Conservation (phyloP, 2,329 filamentous ascomycete genomes). For the Chrysoporthe cubensis region DNA sequence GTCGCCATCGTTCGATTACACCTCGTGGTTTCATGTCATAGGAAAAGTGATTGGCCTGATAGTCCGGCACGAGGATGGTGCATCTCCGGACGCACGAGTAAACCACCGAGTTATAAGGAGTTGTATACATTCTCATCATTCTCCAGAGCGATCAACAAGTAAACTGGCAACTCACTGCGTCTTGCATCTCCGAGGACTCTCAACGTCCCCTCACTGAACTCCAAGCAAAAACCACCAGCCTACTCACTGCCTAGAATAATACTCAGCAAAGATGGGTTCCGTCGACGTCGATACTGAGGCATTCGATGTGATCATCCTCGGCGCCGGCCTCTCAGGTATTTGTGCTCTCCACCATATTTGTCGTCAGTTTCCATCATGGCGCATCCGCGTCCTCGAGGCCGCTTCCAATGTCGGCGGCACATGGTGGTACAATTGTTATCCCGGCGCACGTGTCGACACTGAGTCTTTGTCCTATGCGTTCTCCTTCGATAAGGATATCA, state of each 20-base stretch:
- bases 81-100: too few relatives aligned
- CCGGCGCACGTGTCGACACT: conserved; percentile 50
- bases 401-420: conserved; percentile 9
- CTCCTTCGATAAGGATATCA: conserved; percentile 45
- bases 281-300: conserved; percentile 1
- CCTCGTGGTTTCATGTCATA: too few relatives aligned
- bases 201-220: too few relatives aligned
- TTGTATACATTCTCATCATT: not conserved
- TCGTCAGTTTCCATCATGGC: not conserved
- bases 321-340: conserved; percentile 41
- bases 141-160: not conserved
- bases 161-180: too few relatives aligned
- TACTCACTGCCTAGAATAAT: too few relatives aligned
- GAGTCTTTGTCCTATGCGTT: conserved; percentile 51
- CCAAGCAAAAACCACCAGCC: too few relatives aligned
- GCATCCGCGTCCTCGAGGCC: conserved; percentile 9
- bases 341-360: conserved; percentile 22
- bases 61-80: too few relatives aligned
- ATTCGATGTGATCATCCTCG: conserved; percentile 32
- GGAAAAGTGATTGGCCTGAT: too few relatives aligned
- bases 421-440: conserved; percentile 43
- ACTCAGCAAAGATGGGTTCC: conserved; percentile 4
- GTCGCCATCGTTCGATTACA: too few relatives aligned
- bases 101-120: too few relatives aligned
- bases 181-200: too few relatives aligned